Base-by-base conservation (phyloP, 352 stramenopile species). In the Globisporangium acanthophoron region DNA sequence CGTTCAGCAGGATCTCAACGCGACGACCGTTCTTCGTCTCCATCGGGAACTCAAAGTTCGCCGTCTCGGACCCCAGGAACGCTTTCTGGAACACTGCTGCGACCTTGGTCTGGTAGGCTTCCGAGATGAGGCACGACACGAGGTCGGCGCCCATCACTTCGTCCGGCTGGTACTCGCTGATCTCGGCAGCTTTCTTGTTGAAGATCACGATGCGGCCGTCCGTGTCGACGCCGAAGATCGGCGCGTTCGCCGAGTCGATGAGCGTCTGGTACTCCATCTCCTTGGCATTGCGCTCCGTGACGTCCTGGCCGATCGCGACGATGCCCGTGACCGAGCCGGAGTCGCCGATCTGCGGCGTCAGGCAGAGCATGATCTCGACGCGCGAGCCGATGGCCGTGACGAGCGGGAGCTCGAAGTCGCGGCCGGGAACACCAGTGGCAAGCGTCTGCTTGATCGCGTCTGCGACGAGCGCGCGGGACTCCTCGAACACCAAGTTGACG, bases 171-270 rank as follows among this genome's bases (percentile, higher is more conserved):
- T 93, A 98, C 54, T 96, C 91, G 40, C 85, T 97, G 48, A 92
- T 82, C 56, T 89, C 85, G 27, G 79, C 74, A 0, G 87, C 90
- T 66, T 96, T 97, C 44, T 96, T 86, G 67, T 98, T 98, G 70
- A 96, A 97, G 15, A 92, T 82, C 13, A 86, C 80, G 18, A 92
- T 71, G 16, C 63, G 61, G 5, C 74, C 71, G 5, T 85, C 59
- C 11, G 69, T 74, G 44, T 90, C 76, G 16, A 92, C 78, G 5
- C 76, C 81, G 50, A 94, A 90, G 55, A 89, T 90, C 31, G 82
- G 84, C 5, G 84, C 84, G 43, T 94, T 92, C 2, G 81, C 84
- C 4, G 76, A 76, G 52, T 94, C 78, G 55, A 94, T 75, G 2
- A 94, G 69, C 37, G 80, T 84, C 47, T 74, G 76, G 44, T 87